Evolutionary conservation across 768 basidiomycete genomes (phyloP), one percentile per base, ranked within the genome.

Genomic region (Crepidotus variabilis): DNA sequence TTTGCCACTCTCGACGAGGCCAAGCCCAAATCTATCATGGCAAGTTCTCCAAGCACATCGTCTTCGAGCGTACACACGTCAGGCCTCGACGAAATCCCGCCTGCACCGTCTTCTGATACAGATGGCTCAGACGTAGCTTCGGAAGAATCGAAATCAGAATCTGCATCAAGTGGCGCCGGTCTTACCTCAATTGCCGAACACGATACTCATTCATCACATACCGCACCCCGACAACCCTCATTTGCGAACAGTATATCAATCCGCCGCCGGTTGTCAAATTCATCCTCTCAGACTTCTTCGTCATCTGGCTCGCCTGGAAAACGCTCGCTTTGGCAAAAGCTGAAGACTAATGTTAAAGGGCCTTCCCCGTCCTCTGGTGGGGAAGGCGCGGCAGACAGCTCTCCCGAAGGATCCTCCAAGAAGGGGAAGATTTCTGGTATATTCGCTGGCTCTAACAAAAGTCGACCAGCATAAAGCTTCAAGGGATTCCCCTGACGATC

Each of bases 241-340:
- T 47, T 23, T 50, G 47, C 18, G 35, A 47, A 48, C 33, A 7
- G 13, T 48, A n/a, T 32, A 24, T 23, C 45, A 51, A 45, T 36
- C 23, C 33, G 1, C 45, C 24, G 48, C 3, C 62, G 28, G 59
- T 55, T 28, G 54, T 5, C 8, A n/a, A 33, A 23, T 28, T 32
- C 22, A 13, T 57, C 66, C 35, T 28, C 28, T 8, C 28, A 28
- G 3, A 28, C 28, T 28, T 22, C 51, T 20, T 55, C 55, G 34
- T 60, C 46, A 51, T 54, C 55, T 28, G 50, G 59, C 46, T 43
- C 58, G 51, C 35, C 59, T 54, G 13, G 65, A 71, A 18, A 60
- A 43, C 39, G 39, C 39, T 43, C 39, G 16, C 50, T 79, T 2
- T 79, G 78, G 78, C 63, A 69, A 22, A 77, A 71, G 56, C 50